Percentiles rank a stretch among this genome's conserved stretches.
phyloP scores from a whole-genome alignment of 495 filamentous ascomycete species.

The Terfezia claveryi region DNA sequence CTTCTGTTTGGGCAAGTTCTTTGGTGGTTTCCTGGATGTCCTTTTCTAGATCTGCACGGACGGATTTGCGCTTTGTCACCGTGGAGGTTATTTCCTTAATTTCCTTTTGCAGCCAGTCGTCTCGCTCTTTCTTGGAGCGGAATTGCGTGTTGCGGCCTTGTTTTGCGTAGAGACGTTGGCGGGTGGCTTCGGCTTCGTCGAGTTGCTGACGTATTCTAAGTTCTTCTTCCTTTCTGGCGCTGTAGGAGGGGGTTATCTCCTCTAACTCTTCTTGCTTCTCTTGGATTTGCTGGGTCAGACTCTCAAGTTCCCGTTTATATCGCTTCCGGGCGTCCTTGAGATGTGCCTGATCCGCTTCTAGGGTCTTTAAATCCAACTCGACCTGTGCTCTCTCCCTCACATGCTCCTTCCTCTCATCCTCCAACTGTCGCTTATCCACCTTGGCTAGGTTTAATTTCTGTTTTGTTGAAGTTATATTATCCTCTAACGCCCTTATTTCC shows the following conservation, averaged over 20 bases:
- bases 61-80: slow-evolving; percentile 55
- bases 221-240: slow-evolving; percentile 50
- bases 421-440: slow-evolving; percentile 70
- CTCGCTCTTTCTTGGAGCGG: slow-evolving; percentile 67
- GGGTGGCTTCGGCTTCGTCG: slow-evolving; percentile 47
- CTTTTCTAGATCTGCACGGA: slow-evolving; percentile 60
- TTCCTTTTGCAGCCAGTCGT: slow-evolving; percentile 59
- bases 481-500: slow-evolving; percentile 53
- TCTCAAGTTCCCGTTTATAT: slow-evolving; percentile 49
- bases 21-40: slow-evolving; percentile 56
- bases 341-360: slow-evolving; percentile 39
- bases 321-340: slow-evolving; percentile 52
- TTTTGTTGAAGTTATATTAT: slow-evolving; percentile 52
- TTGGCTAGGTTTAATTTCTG: slow-evolving; percentile 67
- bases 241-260: slow-evolving; percentile 51
- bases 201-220: slow-evolving; percentile 42
- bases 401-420: slow-evolving; percentile 67
- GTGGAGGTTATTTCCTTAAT: slow-evolving; percentile 60
- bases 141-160: slow-evolving; percentile 81
- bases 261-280: slow-evolving; percentile 54
- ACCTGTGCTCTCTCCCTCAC: slow-evolving; percentile 57
- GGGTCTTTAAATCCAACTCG: slow-evolving; percentile 60
- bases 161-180: slow-evolving; percentile 75
- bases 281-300: slow-evolving; percentile 52
- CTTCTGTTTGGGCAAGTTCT: slow-evolving; percentile 45